A percentile compares a stretch with the other conserved stretches of the same genome.
Conservation (phyloP, 2,329 filamentous ascomycete genomes). For the Verticillium klebahnii region DNA sequence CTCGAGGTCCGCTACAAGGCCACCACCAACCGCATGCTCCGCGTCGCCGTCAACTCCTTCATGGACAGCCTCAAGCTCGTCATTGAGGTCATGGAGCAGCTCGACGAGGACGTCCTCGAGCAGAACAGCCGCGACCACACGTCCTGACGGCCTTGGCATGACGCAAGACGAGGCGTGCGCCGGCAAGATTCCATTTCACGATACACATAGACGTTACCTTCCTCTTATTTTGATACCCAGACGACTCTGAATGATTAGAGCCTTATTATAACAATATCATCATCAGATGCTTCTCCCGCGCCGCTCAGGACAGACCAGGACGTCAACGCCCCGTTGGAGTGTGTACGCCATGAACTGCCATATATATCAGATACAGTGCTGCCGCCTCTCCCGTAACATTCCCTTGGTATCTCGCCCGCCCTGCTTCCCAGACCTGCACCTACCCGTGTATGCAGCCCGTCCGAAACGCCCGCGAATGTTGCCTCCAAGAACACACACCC, state of each 20-base stretch:
- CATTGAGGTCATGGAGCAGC: conserved; percentile 81
- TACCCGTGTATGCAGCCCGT: neutral
- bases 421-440: neutral
- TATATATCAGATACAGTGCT: neutral
- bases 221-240: neutral
- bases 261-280: neutral
- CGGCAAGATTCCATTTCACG: neutral
- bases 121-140: neutral
- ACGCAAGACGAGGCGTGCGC: neutral
- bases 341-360: neutral
- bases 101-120: conserved; percentile 77
- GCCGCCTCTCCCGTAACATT: neutral
- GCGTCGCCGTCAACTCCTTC: conserved; percentile 93
- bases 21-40: conserved; percentile 92
- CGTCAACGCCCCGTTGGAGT: neutral
- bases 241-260: neutral
- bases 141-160: neutral
- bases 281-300: neutral
- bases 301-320: neutral
- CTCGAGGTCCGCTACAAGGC: conserved; percentile 76
- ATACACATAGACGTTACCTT: neutral
- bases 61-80: conserved; percentile 86
- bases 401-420: neutral
- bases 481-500: neutral
- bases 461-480: neutral